A percentile compares a stretch with the other conserved stretches of the same genome.
phyloP scores from a whole-genome alignment of 2,329 filamentous ascomycete species.

The Paecilomyces dactylethromorphus region DNA sequence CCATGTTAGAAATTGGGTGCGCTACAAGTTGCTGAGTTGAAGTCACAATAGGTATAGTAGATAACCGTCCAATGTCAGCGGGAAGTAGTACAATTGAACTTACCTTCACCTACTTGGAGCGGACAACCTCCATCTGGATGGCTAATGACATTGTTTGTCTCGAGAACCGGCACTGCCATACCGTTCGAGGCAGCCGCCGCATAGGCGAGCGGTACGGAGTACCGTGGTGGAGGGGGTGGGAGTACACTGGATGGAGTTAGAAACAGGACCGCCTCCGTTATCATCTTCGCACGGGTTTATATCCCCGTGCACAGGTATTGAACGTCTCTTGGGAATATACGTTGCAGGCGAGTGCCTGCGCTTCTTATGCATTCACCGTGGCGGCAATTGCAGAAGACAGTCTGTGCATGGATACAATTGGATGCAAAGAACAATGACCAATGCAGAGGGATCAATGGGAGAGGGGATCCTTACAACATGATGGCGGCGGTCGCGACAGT shows the following conservation, averaged over 20 bases:
- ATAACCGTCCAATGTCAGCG: constrained; percentile 1
- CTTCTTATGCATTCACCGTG: not conserved
- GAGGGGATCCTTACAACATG: constrained; percentile 18
- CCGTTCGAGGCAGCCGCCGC: constrained; percentile 65
- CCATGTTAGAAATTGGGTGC: constrained; percentile 6
- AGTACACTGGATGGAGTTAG: constrained; percentile 61
- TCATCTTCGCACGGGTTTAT: not conserved
- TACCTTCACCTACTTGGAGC: constrained; percentile 89
- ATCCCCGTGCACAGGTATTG: not conserved
- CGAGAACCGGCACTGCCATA: constrained; percentile 68
- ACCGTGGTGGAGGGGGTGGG: constrained; percentile 75
- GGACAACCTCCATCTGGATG: constrained; percentile 81
- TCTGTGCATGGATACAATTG: not conserved
- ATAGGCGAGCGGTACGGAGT: constrained; percentile 66
- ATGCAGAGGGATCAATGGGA: not conserved
- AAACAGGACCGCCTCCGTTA: not conserved
- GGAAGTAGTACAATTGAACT: constrained; percentile 8
- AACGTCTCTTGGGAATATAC: not conserved
- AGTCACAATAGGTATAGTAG: not conserved
- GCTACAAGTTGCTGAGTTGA: not conserved
- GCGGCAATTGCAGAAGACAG: not conserved
- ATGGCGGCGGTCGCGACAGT: constrained; percentile 2
- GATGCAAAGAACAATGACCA: not conserved
- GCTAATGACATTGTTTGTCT: constrained; percentile 85
- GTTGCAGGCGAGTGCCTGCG: not conserved